phyloP scores from a whole-genome alignment of 495 filamentous ascomycete genomes.

The Penicillium riverlandense region DNA sequence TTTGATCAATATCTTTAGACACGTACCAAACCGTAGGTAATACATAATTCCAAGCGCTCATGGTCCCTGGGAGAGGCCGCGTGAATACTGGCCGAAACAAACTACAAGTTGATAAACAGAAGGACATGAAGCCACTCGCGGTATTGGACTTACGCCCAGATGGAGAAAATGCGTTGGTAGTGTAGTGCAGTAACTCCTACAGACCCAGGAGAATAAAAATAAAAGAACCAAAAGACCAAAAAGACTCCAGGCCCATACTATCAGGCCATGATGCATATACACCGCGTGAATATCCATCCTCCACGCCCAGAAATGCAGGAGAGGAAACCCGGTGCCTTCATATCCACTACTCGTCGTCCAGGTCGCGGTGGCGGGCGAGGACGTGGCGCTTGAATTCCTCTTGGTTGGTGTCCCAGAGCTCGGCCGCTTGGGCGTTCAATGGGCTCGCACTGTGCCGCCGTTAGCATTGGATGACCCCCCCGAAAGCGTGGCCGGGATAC shows the following conservation, averaged over 20 bases:
- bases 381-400: slow-evolving; percentile 77
- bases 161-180: not conserved
- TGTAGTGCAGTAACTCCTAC: slow-evolving; percentile 3
- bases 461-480: slow-evolving; percentile 6
- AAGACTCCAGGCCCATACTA: slow-evolving; percentile 22
- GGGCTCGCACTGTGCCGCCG: slow-evolving; percentile 65
- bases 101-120: no score
- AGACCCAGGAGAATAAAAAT: slow-evolving; percentile 2
- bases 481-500: slow-evolving; percentile 8
- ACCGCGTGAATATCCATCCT: not conserved
- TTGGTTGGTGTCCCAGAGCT: slow-evolving; percentile 88
- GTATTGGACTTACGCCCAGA: no score
- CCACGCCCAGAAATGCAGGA: not conserved
- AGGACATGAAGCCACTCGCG: no score
- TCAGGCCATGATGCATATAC: slow-evolving; percentile 21
- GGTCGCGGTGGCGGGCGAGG: slow-evolving; percentile 55
- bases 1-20: no score
- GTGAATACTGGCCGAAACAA: no score
- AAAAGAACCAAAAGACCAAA: slow-evolving; percentile 7
- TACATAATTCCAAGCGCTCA: no score
- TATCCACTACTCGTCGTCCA: slow-evolving; percentile 43
- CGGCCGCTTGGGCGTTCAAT: slow-evolving; percentile 91
- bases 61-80: no score
- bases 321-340: not conserved
- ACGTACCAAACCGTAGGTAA: no score